Evolutionary conservation across 2,329 filamentous ascomycete genomes (phyloP).

Genomic region (Pestalotiopsis fici): DNA sequence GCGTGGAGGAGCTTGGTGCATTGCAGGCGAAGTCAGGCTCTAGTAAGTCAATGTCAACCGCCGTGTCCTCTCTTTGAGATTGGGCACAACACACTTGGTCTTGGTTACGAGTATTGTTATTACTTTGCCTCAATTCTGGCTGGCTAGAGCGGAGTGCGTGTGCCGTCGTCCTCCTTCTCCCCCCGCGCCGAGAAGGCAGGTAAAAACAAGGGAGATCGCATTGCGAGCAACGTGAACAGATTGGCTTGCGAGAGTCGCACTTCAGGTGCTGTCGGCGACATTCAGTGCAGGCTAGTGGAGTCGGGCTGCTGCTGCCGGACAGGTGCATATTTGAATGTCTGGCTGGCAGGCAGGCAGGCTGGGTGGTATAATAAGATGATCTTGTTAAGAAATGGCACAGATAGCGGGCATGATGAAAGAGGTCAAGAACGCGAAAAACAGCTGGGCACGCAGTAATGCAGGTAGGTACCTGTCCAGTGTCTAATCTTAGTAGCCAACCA

Average conservation of each 20-base stretch:
- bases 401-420: neutral
- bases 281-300: constrained; percentile 1
- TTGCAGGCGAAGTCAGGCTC: neutral
- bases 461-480: neutral
- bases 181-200: neutral
- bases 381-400: neutral
- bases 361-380: neutral
- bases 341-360: neutral
- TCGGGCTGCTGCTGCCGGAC: neutral
- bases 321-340: neutral
- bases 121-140: neutral
- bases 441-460: too few species aligned
- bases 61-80: neutral
- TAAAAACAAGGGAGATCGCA: neutral
- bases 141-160: neutral
- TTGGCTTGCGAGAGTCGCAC: neutral
- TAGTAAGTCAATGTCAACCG: neutral
- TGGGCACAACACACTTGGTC: neutral
- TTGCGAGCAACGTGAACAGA: neutral
- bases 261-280: constrained; percentile 2
- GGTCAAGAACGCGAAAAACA: neutral
- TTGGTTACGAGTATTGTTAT: neutral
- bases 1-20: neutral
- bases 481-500: neutral
- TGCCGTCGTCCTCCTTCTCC: neutral